Percentiles rank a stretch among this genome's conserved stretches.
Evolutionary conservation across 2,329 filamentous ascomycete species (phyloP).

Genomic region (Penicillium glabrum): DNA sequence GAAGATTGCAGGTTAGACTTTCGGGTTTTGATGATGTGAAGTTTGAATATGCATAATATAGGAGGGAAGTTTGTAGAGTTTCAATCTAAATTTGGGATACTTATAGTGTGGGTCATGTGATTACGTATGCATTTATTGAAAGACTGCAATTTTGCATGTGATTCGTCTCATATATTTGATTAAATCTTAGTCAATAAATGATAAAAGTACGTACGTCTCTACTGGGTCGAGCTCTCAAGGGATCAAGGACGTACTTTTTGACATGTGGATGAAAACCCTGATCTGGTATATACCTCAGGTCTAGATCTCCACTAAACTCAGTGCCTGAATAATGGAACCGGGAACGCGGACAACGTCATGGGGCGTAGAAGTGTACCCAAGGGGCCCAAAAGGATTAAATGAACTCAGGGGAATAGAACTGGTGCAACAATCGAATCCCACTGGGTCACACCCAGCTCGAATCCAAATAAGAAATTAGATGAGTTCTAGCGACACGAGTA

Average conservation of each 20-base stretch:
- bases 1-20: slow-evolving; percentile 13
- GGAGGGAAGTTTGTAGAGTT: background rate
- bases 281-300: background rate
- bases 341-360: slow-evolving; percentile 4
- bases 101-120: slow-evolving; percentile 1
- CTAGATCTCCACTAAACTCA: slow-evolving; percentile 2
- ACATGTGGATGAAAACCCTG: background rate
- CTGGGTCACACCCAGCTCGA: background rate
- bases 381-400: background rate
- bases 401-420: background rate
- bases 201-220: background rate
- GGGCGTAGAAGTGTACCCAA: background rate
- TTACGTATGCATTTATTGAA: background rate
- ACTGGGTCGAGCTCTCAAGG: background rate
- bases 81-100: background rate
- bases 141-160: background rate
- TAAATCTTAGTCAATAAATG: background rate
- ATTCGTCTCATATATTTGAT: background rate
- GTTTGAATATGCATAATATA: background rate
- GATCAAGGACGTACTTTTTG: background rate
- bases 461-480: background rate
- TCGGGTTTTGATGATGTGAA: background rate
- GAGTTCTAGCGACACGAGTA: background rate
- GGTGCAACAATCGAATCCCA: background rate
- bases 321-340: slow-evolving; percentile 1